A percentile compares a stretch with the other conserved stretches of the same genome.
These are phyloP conservation scores for Terana coerulea DNA, from an alignment of 768 basidiomycete species.

Conservation along the genomic window DNA sequence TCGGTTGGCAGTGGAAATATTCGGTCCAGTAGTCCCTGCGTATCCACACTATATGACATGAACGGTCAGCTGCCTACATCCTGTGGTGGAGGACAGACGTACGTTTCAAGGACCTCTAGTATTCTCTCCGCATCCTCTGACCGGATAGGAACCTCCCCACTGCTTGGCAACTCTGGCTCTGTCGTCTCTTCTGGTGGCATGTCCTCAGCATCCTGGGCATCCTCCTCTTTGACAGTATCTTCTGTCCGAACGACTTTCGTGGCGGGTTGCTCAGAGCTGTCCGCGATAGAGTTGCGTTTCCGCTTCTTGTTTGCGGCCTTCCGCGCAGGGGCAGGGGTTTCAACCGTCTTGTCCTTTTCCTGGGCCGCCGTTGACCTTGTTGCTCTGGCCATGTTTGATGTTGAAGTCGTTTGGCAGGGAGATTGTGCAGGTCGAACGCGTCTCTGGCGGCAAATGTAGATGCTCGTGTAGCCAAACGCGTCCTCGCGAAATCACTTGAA, in stretches of 20 bases:
- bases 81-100: conserved; percentile 23
- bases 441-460: conserved; percentile 26
- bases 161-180: conserved; percentile 30
- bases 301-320: conserved; percentile 54
- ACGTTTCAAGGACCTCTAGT: conserved; percentile 59
- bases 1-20: conserved; percentile 56
- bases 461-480: conserved; percentile 21
- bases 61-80: conserved; percentile 7
- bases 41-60: conserved; percentile 51
- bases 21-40: conserved; percentile 75
- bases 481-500: conserved; percentile 20
- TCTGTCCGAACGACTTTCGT: conserved; percentile 48
- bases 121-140: conserved; percentile 46
- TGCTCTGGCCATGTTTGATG: conserved; percentile 61
- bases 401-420: conserved; percentile 8
- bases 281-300: conserved; percentile 51
- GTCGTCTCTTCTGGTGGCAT: conserved; percentile 16
- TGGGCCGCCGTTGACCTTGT: conserved; percentile 60
- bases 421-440: conserved; percentile 27
- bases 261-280: conserved; percentile 44
- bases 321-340: conserved; percentile 15
- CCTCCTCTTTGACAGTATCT: conserved; percentile 32
- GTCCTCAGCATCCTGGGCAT: conserved; percentile 20
- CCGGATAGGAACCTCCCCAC: conserved; percentile 46
- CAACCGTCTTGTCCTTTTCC: conserved; percentile 2